Percentiles rank a stretch among this genome's conserved stretches.
Conservation (phyloP, 768 basidiomycete species). For the Trametes villosa region DNA sequence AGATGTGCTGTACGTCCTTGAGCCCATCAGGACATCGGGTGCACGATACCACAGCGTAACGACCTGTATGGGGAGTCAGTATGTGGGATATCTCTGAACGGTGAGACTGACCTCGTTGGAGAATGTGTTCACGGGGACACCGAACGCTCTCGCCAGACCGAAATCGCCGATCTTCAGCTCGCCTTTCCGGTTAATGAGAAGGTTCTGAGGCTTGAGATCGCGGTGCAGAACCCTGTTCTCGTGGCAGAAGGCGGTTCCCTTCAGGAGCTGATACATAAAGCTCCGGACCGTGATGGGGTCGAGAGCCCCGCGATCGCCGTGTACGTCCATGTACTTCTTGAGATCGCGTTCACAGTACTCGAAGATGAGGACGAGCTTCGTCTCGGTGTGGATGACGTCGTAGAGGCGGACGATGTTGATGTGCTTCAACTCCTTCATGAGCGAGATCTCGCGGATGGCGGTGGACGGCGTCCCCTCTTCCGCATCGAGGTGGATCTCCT, state of each 20-base stretch:
- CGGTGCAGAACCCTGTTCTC: conserved; percentile 98
- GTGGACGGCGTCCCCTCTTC: conserved; percentile 99
- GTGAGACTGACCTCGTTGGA: conserved; percentile 80
- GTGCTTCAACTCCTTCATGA: conserved; percentile 99
- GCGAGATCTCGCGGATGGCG: conserved; percentile 97
- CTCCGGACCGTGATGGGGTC: conserved; percentile 87
- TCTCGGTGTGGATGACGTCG: conserved; percentile 99
- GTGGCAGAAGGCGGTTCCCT: conserved; percentile 97
- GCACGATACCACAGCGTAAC: conserved; percentile 99
- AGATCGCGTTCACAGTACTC: conserved; percentile 98
- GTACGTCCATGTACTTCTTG: conserved; percentile 99
- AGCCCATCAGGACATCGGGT: conserved; percentile 95
- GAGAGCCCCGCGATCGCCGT: conserved; percentile 94
- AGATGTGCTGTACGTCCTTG: conserved; percentile 95
- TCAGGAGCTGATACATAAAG: conserved; percentile 97
- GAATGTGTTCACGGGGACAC: conserved; percentile 98
- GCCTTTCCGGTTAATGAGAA: conserved; percentile 95
- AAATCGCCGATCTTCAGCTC: conserved; percentile 98
- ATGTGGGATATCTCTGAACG: not conserved
- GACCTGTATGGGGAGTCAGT: conserved; percentile 56
- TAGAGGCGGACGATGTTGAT: conserved; percentile 97
- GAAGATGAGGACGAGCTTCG: conserved; percentile 96
- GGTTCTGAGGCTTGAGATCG: conserved; percentile 97
- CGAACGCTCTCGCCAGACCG: conserved; percentile 95
- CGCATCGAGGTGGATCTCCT: conserved; percentile 98